phyloP scores from a whole-genome alignment of 2,329 filamentous ascomycete species.

The Alternaria consortialis region DNA sequence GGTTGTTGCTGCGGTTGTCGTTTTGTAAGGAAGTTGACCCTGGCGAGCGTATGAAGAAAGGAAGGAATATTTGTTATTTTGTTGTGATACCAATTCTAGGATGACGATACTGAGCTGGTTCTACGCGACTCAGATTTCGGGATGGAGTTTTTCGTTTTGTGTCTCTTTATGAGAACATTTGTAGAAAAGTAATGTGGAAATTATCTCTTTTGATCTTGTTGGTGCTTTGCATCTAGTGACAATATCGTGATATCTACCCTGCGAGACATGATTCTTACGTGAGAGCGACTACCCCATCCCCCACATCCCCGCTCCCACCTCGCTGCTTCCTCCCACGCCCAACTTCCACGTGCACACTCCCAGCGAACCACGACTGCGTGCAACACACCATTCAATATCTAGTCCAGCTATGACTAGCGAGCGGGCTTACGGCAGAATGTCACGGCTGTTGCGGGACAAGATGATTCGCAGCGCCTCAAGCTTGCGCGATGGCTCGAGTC shows the following conservation, averaged over 20 bases:
- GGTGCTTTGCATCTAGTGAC: too few relatives aligned
- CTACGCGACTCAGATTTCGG: not conserved
- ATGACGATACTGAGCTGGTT: not conserved
- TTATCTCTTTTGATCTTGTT: too few relatives aligned
- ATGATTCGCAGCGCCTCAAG: constrained; percentile 11
- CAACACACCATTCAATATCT: constrained; percentile 23
- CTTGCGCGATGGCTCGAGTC: not conserved
- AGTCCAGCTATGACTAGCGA: not conserved
- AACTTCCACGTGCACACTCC: constrained; percentile 22
- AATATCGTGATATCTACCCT: too few relatives aligned
- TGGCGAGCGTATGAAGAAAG: not conserved
- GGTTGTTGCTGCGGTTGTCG: constrained; percentile 31
- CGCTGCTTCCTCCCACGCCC: constrained; percentile 15
- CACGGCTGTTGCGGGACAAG: constrained; percentile 11
- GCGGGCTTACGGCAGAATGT: not conserved
- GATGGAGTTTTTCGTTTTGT: not conserved
- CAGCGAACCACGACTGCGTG: constrained; percentile 24
- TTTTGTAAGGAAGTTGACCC: constrained; percentile 29
- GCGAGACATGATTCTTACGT: not conserved
- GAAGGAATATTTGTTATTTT: not conserved
- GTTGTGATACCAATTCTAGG: not conserved
- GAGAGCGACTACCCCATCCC: not conserved
- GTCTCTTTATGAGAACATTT: too few relatives aligned
- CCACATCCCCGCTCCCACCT: constrained; percentile 18
- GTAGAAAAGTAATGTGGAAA: too few relatives aligned